These are phyloP conservation scores for Fistulifera solaris DNA, from an alignment of 108 stramenopile genomes.

Conservation along the genomic window DNA sequence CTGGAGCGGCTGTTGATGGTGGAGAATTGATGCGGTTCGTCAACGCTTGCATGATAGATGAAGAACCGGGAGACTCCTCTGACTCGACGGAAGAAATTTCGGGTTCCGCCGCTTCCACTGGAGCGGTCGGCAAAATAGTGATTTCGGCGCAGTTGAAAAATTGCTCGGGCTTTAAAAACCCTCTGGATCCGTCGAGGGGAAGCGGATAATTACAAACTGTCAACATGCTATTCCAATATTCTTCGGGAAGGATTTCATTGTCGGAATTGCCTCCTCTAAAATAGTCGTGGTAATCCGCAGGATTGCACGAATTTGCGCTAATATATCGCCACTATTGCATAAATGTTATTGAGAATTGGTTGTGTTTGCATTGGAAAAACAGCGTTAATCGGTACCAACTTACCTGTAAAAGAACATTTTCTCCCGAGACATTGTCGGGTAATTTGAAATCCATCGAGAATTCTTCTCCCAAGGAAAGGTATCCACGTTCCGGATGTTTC, in stretches of 20 bases:
- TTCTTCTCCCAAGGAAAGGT: constrained; percentile 15
- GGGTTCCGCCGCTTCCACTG: too few species aligned
- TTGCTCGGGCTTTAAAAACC: constrained; percentile 17
- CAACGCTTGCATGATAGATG: too few species aligned
- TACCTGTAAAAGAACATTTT: constrained; percentile 52
- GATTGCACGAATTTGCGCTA: constrained; percentile 49
- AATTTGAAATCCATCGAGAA: constrained; percentile 27
- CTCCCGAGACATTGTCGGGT: constrained; percentile 40
- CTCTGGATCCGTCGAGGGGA: constrained; percentile 10
- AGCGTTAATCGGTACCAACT: too few species aligned
- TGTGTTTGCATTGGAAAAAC: too few species aligned
- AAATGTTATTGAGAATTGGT: too few species aligned
- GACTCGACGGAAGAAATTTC: too few species aligned
- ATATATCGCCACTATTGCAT: constrained; percentile 71
- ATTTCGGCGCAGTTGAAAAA: constrained; percentile 68
- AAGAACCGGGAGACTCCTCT: too few species aligned
- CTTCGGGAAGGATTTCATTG: neutral
- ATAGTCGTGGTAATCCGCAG: constrained; percentile 10
- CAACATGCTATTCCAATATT: neutral
- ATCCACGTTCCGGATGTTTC: constrained; percentile 40
- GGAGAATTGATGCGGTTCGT: too few species aligned
- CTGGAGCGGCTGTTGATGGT: too few species aligned
- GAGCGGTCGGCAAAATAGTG: too few species aligned
- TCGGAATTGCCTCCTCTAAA: neutral
- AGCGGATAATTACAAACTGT: neutral